These are phyloP conservation scores for Xylaria sp. DNA, from an alignment of 2,329 filamentous ascomycete genomes.

Conservation along the genomic window DNA sequence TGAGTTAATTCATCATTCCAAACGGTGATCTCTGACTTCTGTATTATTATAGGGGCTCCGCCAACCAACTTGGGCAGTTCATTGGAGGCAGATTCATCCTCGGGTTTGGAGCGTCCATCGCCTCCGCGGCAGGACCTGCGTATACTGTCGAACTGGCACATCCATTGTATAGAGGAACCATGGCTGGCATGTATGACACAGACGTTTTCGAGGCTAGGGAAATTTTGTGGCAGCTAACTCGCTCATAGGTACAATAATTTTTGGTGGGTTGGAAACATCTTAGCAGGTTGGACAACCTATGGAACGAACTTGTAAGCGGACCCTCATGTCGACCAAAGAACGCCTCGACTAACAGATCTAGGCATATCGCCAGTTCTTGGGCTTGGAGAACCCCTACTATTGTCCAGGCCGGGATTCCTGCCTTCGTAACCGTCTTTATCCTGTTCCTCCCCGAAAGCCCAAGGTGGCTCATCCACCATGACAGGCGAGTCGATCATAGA, in stretches of 20 bases:
- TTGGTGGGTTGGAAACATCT: slow-evolving; percentile 63
- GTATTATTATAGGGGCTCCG: slow-evolving; percentile 50
- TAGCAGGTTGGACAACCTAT: slow-evolving; percentile 63
- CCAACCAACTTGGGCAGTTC: slow-evolving; percentile 60
- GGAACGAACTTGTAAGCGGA: slow-evolving; percentile 45
- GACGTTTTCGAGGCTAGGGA: slow-evolving; percentile 51
- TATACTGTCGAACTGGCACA: slow-evolving; percentile 72
- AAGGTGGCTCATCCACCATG: slow-evolving; percentile 54
- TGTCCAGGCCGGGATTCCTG: slow-evolving; percentile 58
- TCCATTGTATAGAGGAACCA: slow-evolving; percentile 68
- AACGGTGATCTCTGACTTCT: background rate
- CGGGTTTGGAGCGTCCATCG: slow-evolving; percentile 68
- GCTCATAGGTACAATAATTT: slow-evolving; percentile 52
- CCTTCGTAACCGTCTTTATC: slow-evolving; percentile 57
- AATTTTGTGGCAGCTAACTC: slow-evolving; percentile 37
- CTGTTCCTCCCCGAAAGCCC: slow-evolving; percentile 52
- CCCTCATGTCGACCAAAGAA: background rate
- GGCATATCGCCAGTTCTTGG: slow-evolving; percentile 55
- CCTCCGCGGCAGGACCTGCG: slow-evolving; percentile 68
- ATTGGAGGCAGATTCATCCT: slow-evolving; percentile 66
- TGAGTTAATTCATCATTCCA: background rate
- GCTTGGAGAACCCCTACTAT: slow-evolving; percentile 70
- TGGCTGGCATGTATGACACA: slow-evolving; percentile 68
- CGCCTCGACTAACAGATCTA: slow-evolving; percentile 38
- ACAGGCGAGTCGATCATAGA: slow-evolving; percentile 45